These are phyloP conservation scores for Stereum hirsutum DNA, from an alignment of 1,284 basidiomycete species.

Conservation along the genomic window DNA sequence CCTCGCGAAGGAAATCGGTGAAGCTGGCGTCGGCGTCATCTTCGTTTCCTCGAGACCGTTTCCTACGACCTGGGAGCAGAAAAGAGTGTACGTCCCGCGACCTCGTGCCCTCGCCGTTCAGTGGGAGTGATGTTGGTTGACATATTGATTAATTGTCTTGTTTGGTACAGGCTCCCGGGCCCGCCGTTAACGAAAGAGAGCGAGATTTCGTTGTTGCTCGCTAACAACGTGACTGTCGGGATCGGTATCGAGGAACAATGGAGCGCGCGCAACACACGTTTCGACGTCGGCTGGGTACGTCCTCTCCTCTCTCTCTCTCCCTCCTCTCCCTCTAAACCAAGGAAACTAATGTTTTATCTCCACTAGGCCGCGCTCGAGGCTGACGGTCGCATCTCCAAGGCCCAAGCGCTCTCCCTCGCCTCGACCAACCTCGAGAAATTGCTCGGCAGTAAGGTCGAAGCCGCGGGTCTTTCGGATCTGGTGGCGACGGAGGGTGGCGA, in stretches of 20 bases:
- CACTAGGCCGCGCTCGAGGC: constrained; percentile 22
- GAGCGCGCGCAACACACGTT: constrained; percentile 51
- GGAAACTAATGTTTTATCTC: constrained; percentile 23
- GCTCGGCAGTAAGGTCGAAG: constrained; percentile 37
- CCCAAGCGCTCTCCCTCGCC: constrained; percentile 42
- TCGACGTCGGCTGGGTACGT: constrained; percentile 48
- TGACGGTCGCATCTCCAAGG: constrained; percentile 30
- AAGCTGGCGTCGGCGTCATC: constrained; percentile 69
- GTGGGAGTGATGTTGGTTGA: too few species aligned
- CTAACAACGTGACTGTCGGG: constrained; percentile 67
- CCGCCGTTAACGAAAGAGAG: constrained; percentile 63
- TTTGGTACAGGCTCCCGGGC: constrained; percentile 41
- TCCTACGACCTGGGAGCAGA: constrained; percentile 43
- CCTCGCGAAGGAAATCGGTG: constrained; percentile 38
- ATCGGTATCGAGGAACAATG: constrained; percentile 48
- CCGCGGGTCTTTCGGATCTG: constrained; percentile 32
- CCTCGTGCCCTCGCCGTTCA: constrained; percentile 16
- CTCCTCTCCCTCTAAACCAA: constrained; percentile 5
- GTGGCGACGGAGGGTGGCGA: constrained; percentile 57
- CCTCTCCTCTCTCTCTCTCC: background rate
- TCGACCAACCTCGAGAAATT: constrained; percentile 58
- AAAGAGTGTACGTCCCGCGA: constrained; percentile 28
- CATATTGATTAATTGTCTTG: background rate
- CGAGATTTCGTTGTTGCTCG: constrained; percentile 51
- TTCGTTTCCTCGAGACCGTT: constrained; percentile 43